These are phyloP conservation scores for Salix viminalis DNA, from an alignment of 345 rosid species.

Conservation along the genomic window DNA sequence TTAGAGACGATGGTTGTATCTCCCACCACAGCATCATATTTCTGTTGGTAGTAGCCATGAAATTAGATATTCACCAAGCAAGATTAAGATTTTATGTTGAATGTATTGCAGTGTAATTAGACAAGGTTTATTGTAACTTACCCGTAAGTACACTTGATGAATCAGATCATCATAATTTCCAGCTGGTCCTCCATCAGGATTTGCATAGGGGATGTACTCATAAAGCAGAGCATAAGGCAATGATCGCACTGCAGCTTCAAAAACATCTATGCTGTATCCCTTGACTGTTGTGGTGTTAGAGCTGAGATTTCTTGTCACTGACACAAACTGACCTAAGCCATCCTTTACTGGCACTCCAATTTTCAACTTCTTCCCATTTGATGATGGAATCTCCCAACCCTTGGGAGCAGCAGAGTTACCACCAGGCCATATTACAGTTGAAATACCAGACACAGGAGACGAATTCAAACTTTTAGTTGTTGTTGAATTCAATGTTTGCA, in stretches of 20 bases:
- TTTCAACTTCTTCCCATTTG: slow-evolving; percentile 21
- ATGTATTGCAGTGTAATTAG: neutral
- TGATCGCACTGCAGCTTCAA: slow-evolving; percentile 22
- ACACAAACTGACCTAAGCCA: slow-evolving; percentile 34
- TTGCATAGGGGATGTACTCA: slow-evolving; percentile 16
- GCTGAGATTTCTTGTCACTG: neutral
- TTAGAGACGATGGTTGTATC: slow-evolving; percentile 49
- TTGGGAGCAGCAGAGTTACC: neutral
- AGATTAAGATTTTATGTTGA: too few relatives aligned
- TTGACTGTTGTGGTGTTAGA: neutral
- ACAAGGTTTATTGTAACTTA: neutral
- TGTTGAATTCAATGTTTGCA: neutral
- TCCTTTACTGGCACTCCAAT: slow-evolving; percentile 33
- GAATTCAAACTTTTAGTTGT: neutral
- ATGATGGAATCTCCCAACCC: slow-evolving; percentile 26
- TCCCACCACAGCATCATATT: slow-evolving; percentile 55
- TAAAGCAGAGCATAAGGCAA: slow-evolving; percentile 16
- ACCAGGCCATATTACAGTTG: slow-evolving; percentile 24
- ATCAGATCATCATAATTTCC: slow-evolving; percentile 31
- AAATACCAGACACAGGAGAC: neutral
- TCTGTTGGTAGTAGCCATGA: neutral
- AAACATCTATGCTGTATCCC: slow-evolving; percentile 39
- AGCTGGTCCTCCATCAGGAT: neutral
- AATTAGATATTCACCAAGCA: too few relatives aligned
- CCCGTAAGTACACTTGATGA: slow-evolving; percentile 9